Percentiles rank a stretch among this genome's conserved stretches.
Conservation (phyloP, 352 stramenopile genomes). For the Globisporangium polare region DNA sequence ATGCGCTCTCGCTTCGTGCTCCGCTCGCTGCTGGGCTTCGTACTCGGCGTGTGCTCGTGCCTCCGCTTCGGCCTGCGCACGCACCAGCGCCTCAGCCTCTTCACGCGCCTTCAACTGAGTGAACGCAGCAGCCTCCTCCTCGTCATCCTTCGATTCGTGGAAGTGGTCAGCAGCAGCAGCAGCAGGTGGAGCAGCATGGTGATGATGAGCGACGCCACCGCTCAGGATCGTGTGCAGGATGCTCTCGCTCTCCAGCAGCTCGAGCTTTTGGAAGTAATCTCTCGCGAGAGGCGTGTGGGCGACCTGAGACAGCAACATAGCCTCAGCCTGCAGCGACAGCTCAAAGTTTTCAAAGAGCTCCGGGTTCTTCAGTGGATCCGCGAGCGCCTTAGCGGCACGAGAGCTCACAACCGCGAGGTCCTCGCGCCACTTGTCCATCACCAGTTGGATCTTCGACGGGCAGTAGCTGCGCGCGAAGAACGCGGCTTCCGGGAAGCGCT, state of each 20-base stretch:
- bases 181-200: neutral
- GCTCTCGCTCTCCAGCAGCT: conserved; percentile 60
- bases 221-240: conserved; percentile 43
- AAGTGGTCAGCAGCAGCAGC: conserved; percentile 4
- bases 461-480: conserved; percentile 99
- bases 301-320: conserved; percentile 64
- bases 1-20: conserved; percentile 16
- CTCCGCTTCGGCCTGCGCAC: conserved; percentile 5
- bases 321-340: conserved; percentile 93
- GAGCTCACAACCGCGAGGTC: conserved; percentile 85
- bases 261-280: conserved; percentile 71
- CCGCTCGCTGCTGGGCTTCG: conserved; percentile 17
- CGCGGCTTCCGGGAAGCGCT: conserved; percentile 95
- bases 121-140: neutral
- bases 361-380: conserved; percentile 88
- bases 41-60: conserved; percentile 9
- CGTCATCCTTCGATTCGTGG: neutral
- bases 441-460: conserved; percentile 92
- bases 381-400: conserved; percentile 93
- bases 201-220: conserved; percentile 9
- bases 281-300: neutral
- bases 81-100: neutral
- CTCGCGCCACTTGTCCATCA: conserved; percentile 96
- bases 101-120: neutral
- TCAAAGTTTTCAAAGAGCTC: conserved; percentile 96